Conservation (phyloP, 106 monocot species). For the Dendrobium chrysotoxum region DNA sequence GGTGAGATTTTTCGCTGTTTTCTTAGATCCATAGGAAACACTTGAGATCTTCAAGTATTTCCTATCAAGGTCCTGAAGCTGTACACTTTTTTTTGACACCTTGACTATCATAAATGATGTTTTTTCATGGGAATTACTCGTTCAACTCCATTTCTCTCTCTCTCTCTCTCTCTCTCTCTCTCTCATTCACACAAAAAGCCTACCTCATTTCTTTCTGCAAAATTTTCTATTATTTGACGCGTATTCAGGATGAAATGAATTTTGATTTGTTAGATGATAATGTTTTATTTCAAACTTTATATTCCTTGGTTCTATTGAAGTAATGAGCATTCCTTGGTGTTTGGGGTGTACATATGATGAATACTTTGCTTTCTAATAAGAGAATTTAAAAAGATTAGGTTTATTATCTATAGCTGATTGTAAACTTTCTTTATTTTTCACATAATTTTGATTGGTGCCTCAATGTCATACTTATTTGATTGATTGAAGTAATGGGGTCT, state of each 20-base stretch:
- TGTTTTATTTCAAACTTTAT: not conserved
- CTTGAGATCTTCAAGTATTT: too few species aligned
- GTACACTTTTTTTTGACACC: too few species aligned
- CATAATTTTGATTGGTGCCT: not conserved
- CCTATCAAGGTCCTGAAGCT: too few species aligned
- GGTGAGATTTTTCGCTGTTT: too few species aligned
- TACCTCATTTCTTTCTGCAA: not conserved
- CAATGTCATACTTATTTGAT: not conserved
- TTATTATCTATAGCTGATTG: not conserved
- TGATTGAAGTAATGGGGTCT: not conserved
- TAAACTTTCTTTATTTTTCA: not conserved
- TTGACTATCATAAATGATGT: too few species aligned
- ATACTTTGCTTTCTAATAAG: not conserved
- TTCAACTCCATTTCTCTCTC: too few species aligned
- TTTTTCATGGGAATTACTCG: too few species aligned
- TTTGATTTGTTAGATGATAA: not conserved
- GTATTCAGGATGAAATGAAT: not conserved
- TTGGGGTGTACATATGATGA: not conserved
- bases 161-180: not conserved
- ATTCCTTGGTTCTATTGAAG: not conserved
- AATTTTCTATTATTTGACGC: not conserved
- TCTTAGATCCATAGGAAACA: too few species aligned
- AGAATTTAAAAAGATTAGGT: not conserved
- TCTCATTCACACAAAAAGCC: not conserved
- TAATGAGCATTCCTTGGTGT: too few species aligned